phyloP scores from a whole-genome alignment of 306 rosid species.

The Vicia faba region DNA sequence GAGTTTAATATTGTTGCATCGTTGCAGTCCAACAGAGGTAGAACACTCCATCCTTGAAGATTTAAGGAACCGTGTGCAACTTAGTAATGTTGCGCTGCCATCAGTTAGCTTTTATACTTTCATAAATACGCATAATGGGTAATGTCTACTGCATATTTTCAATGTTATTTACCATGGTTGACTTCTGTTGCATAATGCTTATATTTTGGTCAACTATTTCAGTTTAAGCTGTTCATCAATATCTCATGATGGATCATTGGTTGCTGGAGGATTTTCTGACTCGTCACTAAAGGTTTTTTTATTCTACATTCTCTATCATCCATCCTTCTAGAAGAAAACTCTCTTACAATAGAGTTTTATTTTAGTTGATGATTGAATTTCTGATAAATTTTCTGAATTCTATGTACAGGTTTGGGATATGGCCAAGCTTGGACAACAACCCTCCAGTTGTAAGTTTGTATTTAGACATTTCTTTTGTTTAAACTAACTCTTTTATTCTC shows the following conservation, averaged over 20 bases:
- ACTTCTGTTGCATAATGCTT: slow-evolving; percentile 34
- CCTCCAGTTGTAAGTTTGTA: slow-evolving; percentile 62
- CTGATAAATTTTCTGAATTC: slow-evolving; percentile 34
- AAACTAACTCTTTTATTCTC: slow-evolving; percentile 14
- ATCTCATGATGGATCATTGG: slow-evolving; percentile 90
- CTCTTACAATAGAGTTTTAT: slow-evolving; percentile 30
- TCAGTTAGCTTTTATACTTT: slow-evolving; percentile 93
- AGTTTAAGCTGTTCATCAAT: slow-evolving; percentile 94
- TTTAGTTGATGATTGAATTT: slow-evolving; percentile 17
- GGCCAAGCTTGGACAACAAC: slow-evolving; percentile 91
- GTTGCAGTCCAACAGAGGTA: slow-evolving; percentile 78
- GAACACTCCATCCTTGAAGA: slow-evolving; percentile 96
- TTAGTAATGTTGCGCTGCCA: slow-evolving; percentile 84
- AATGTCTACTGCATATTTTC: slow-evolving; percentile 35
- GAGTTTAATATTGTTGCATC: slow-evolving; percentile 36
- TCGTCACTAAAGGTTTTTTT: slow-evolving; percentile 77
- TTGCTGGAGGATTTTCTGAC: slow-evolving; percentile 98
- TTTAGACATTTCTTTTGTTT: slow-evolving; percentile 25
- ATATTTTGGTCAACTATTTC: slow-evolving; percentile 36
- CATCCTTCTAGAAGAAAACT: slow-evolving; percentile 4
- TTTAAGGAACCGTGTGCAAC: slow-evolving; percentile 94
- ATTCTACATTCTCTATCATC: slow-evolving; percentile 8
- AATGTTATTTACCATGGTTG: slow-evolving; percentile 30
- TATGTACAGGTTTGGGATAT: slow-evolving; percentile 88
- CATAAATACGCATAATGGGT: slow-evolving; percentile 87